Evolutionary conservation across 176 grass and related monocot genomes (phyloP).

Genomic region (Hsuehochloa calcarea): DNA sequence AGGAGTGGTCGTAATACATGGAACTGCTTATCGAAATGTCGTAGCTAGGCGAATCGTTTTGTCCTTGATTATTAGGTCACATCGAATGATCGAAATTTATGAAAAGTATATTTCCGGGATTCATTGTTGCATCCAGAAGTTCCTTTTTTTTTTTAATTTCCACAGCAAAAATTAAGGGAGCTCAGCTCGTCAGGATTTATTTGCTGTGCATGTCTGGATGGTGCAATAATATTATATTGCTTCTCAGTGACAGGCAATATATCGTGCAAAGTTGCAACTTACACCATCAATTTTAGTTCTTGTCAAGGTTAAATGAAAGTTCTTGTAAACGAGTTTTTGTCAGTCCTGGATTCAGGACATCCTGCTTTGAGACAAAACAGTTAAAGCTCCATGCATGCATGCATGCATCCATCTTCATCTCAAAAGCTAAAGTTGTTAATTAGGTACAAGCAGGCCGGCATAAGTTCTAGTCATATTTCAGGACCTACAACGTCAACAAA

Average conservation of each 20-base stretch:
- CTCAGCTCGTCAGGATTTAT: neutral
- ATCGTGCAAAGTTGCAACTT: neutral
- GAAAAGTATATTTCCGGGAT: neutral
- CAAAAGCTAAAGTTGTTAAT: conserved; percentile 24
- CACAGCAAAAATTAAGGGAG: neutral
- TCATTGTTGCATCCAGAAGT: neutral
- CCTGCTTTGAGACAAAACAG: neutral
- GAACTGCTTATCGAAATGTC: neutral
- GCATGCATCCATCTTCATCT: neutral
- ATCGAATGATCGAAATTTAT: neutral
- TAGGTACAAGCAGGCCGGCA: conserved; percentile 1
- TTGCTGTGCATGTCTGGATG: neutral
- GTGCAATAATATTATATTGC: neutral
- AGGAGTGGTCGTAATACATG: neutral
- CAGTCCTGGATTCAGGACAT: neutral
- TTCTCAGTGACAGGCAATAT: neutral
- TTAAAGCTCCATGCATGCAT: neutral
- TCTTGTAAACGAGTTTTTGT: neutral
- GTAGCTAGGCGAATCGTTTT: neutral
- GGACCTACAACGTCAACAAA: conserved; percentile 24
- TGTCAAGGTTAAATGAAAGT: neutral
- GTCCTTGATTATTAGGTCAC: neutral
- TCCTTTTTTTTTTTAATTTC: neutral
- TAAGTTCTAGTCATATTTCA: conserved; percentile 1
- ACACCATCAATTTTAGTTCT: neutral